A percentile compares a stretch with the other conserved stretches of the same genome.
phyloP scores from a whole-genome alignment of 306 rosid genomes.

The Rubus parviflorus region DNA sequence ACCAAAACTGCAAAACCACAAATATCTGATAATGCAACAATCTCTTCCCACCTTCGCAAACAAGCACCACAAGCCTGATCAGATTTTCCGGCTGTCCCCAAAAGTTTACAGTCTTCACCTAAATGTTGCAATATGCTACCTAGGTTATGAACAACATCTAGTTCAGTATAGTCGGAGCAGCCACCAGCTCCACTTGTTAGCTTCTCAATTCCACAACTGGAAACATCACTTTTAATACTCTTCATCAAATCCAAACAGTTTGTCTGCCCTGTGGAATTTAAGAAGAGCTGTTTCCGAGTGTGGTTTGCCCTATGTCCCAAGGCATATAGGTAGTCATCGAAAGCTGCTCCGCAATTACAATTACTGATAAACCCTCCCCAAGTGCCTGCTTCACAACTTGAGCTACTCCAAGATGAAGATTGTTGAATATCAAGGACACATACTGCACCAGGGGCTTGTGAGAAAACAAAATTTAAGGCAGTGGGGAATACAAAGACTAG shows the following conservation, averaged over 20 bases:
- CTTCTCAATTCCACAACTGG: constrained; percentile 49
- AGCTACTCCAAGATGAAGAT: constrained; percentile 29
- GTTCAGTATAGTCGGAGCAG: constrained; percentile 46
- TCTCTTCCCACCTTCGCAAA: constrained; percentile 48
- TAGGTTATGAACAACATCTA: constrained; percentile 41
- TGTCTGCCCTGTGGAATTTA: constrained; percentile 47
- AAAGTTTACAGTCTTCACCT: constrained; percentile 43
- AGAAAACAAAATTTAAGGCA: constrained; percentile 21
- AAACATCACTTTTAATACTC: constrained; percentile 18
- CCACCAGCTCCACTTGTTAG: constrained; percentile 51
- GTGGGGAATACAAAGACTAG: constrained; percentile 20
- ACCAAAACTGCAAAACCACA: constrained; percentile 57
- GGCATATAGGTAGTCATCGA: constrained; percentile 48
- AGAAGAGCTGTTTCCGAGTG: constrained; percentile 39
- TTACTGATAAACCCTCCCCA: constrained; percentile 55
- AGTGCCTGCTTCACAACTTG: constrained; percentile 35
- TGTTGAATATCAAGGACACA: constrained; percentile 49
- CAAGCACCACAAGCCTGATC: constrained; percentile 44
- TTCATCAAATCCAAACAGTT: constrained; percentile 33
- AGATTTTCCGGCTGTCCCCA: constrained; percentile 15
- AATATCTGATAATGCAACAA: constrained; percentile 25
- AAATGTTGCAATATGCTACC: constrained; percentile 35
- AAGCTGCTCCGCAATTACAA: constrained; percentile 42
- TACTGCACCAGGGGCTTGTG: constrained; percentile 26
- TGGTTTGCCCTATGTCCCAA: constrained; percentile 50